phyloP scores from a whole-genome alignment of 2,329 filamentous ascomycete species.

The Paradendryphiella salina region DNA sequence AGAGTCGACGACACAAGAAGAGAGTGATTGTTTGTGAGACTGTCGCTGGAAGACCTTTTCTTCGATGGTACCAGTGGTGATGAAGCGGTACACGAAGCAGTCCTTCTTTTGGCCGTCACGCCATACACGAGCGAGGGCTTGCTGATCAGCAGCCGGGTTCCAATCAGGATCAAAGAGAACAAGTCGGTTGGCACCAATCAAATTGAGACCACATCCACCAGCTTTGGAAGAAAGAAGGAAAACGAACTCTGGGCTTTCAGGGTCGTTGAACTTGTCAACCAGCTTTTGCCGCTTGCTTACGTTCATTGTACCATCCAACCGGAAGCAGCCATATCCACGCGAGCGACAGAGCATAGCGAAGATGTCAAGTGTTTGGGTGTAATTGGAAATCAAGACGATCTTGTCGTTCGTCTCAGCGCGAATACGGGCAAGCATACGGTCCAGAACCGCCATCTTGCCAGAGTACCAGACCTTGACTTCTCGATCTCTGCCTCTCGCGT shows the following conservation, averaged over 20 bases:
- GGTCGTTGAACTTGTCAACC: conserved; percentile 97
- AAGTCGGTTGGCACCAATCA: conserved; percentile 91
- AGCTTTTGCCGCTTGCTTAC: conserved; percentile 96
- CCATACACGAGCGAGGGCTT: conserved; percentile 96
- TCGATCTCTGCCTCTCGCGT: conserved; percentile 82
- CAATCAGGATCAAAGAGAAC: conserved; percentile 93
- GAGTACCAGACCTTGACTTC: conserved; percentile 96
- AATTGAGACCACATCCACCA: conserved; percentile 92
- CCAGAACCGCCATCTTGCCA: conserved; percentile 97
- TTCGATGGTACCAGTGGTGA: conserved; percentile 95
- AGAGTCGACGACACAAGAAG: conserved; percentile 93
- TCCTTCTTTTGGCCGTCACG: conserved; percentile 99
- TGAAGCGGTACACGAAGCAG: conserved; percentile 99
- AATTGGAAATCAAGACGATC: conserved; percentile 98
- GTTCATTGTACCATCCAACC: conserved; percentile 96
- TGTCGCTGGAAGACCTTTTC: conserved; percentile 99
- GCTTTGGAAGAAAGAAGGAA: conserved; percentile 97
- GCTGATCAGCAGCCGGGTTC: conserved; percentile 97
- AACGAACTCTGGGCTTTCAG: conserved; percentile 84
- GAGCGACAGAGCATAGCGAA: conserved; percentile 89
- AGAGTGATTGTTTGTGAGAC: conserved; percentile 95
- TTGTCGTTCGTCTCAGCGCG: conserved; percentile 97
- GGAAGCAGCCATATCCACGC: conserved; percentile 80
- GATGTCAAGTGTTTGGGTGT: conserved; percentile 92
- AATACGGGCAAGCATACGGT: conserved; percentile 94